These are phyloP conservation scores for Cladosporium halotolerans DNA, from an alignment of 2,329 filamentous ascomycete species.

Conservation along the genomic window DNA sequence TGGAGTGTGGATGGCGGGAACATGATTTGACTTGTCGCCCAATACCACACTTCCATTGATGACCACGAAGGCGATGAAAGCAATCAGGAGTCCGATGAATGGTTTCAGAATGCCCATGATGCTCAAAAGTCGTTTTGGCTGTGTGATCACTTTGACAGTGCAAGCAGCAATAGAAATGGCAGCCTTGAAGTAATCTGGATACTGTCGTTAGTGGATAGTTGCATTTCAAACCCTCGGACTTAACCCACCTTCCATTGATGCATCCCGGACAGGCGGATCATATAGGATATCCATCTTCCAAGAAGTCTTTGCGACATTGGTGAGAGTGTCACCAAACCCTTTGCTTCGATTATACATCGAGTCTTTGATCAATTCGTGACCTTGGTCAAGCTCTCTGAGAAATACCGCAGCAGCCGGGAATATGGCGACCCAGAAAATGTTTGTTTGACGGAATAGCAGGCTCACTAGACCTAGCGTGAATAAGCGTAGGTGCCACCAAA, in stretches of 20 bases:
- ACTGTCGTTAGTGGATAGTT: neutral
- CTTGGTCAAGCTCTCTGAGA: slow-evolving; percentile 46
- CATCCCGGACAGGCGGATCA: slow-evolving; percentile 44
- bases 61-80: slow-evolving; percentile 68
- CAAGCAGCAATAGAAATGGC: slow-evolving; percentile 59
- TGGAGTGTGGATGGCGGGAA: slow-evolving; percentile 78
- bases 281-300: slow-evolving; percentile 42
- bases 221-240: neutral
- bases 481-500: slow-evolving; percentile 15
- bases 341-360: slow-evolving; percentile 25
- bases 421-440: slow-evolving; percentile 88
- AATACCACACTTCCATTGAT: slow-evolving; percentile 93
- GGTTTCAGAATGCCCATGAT: slow-evolving; percentile 31
- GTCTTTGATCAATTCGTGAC: slow-evolving; percentile 39
- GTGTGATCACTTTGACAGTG: slow-evolving; percentile 38
- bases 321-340: slow-evolving; percentile 26
- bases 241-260: slow-evolving; percentile 43
- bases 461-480: slow-evolving; percentile 57
- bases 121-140: slow-evolving; percentile 18
- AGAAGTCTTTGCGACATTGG: slow-evolving; percentile 26
- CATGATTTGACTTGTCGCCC: slow-evolving; percentile 90
- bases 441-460: slow-evolving; percentile 82
- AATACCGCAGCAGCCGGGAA: slow-evolving; percentile 56
- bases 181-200: slow-evolving; percentile 43
- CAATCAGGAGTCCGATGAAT: slow-evolving; percentile 55